Evolutionary conservation across 2,329 filamentous ascomycete species (phyloP), one percentile per base, ranked within the genome.

Genomic region (Pseudofabraea citricarpa): DNA sequence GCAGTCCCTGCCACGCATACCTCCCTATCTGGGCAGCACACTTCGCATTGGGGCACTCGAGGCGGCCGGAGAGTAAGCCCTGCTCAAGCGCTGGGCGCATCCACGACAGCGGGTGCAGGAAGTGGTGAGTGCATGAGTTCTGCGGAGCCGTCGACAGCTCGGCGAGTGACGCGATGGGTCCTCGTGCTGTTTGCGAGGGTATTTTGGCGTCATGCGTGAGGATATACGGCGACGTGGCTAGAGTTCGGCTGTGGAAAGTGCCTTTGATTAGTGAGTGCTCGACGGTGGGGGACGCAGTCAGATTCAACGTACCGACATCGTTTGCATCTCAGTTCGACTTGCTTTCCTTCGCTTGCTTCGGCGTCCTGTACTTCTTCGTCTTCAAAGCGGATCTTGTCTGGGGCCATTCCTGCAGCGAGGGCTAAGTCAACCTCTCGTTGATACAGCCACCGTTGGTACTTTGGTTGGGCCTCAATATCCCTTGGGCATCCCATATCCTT

Each of bases 1-100:
- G 83, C 74, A 96, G 85, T 12, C 93, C 93, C 63, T 94, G 89
- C 93, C 93, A 98, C 41, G 91, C 87, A 61, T 96, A 98, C 56
- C 93, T 87, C 29, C 93, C 93, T 37, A 97, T 80, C 41, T 88
- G 89, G 31, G 87, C 81, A 36, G 78, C 80, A 64, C 93, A 98
- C 58, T 84, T 85, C 7, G 62, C 46, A 54, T 83, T 86, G 8
- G 93, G 91, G 58, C 93, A 98, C 46, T 82, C 78, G 23, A 98
- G 72, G 8, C 91, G 81, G 19, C 93, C 93, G 47, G 90, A 87
- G 19, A 97, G 73, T 48, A 83, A 79, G 21, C 87, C 90, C 57
- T 86, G 77, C 56, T 90, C 86, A 3, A 98, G 79, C 56, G 84
- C 83, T 1, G 82, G 71, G 6, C 87, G 81, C 93, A 98, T 98